Conservation (phyloP, 2,329 filamentous ascomycete genomes). For the Ilyonectria robusta region DNA sequence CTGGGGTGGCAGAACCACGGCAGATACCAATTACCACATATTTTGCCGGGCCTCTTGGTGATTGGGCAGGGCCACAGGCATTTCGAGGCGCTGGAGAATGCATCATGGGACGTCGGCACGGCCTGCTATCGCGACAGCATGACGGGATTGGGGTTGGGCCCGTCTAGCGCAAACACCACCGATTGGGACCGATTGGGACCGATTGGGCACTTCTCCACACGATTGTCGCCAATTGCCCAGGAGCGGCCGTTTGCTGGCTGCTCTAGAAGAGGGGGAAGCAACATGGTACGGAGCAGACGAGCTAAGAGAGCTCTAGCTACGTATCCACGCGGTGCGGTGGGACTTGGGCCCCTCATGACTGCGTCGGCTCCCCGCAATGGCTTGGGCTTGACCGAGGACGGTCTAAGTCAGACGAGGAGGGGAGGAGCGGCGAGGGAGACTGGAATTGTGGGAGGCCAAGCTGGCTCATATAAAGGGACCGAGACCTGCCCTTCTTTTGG, state of each 20-base stretch:
- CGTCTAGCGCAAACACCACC: neutral
- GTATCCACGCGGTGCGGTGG: slow-evolving; percentile 4
- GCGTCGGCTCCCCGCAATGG: slow-evolving; percentile 12
- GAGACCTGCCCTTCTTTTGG: slow-evolving; percentile 31
- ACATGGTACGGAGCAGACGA: neutral
- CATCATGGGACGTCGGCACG: slow-evolving; percentile 1
- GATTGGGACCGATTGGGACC: neutral
- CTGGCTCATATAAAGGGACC: slow-evolving; percentile 11
- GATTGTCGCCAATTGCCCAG: neutral
- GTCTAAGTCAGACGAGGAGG: slow-evolving; percentile 15
- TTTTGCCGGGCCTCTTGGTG: neutral
- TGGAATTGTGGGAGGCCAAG: neutral
- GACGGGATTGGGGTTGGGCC: neutral
- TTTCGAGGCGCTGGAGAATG: slow-evolving; percentile 1
- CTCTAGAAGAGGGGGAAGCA: slow-evolving; percentile 1
- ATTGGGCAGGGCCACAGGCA: slow-evolving; percentile 24
- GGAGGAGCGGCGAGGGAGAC: neutral
- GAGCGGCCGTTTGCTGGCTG: neutral
- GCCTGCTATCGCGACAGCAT: slow-evolving; percentile 5
- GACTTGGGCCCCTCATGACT: slow-evolving; percentile 13
- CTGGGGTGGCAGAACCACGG: slow-evolving; percentile 8
- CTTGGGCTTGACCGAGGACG: slow-evolving; percentile 3
- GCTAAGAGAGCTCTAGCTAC: slow-evolving; percentile 5
- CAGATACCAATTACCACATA: slow-evolving; percentile 19
- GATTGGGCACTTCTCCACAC: neutral